phyloP scores from a whole-genome alignment of 2,329 filamentous ascomycete genomes.

The Ascochyta clinopodiicola region DNA sequence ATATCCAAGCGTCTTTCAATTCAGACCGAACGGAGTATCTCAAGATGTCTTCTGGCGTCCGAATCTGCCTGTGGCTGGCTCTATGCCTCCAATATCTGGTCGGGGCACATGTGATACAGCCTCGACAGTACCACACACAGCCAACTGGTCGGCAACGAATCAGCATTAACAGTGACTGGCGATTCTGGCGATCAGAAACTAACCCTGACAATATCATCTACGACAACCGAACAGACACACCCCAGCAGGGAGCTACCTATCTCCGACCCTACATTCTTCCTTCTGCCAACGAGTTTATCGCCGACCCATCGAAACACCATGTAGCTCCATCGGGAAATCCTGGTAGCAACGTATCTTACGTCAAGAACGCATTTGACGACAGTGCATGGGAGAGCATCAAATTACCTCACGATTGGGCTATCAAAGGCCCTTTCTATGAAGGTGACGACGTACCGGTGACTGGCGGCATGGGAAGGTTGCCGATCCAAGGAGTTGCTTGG shows the following conservation, averaged over 20 bases:
- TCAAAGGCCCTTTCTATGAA: conserved; percentile 51
- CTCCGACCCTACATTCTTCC: conserved; percentile 52
- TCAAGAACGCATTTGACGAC: conserved; percentile 47
- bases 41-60: background rate
- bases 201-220: conserved; percentile 47
- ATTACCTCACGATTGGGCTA: conserved; percentile 59
- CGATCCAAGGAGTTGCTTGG: conserved; percentile 59
- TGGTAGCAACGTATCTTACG: conserved; percentile 33
- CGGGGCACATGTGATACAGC: background rate
- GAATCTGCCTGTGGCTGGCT: background rate
- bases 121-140: background rate
- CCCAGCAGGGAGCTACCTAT: conserved; percentile 9
- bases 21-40: too few species aligned
- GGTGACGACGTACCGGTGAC: conserved; percentile 30
- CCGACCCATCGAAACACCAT: conserved; percentile 36
- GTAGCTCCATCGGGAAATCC: conserved; percentile 30
- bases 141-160: conserved; percentile 30
- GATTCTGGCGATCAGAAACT: conserved; percentile 42
- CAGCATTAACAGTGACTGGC: conserved; percentile 47
- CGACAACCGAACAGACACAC: conserved; percentile 23
- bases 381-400: conserved; percentile 48
- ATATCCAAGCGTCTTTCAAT: too few species aligned
- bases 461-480: conserved; percentile 53
- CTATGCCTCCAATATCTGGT: background rate
- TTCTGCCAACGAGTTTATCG: conserved; percentile 50